Evolutionary conservation across 768 basidiomycete genomes (phyloP).

Genomic region (Kwoniella dejecticola): DNA sequence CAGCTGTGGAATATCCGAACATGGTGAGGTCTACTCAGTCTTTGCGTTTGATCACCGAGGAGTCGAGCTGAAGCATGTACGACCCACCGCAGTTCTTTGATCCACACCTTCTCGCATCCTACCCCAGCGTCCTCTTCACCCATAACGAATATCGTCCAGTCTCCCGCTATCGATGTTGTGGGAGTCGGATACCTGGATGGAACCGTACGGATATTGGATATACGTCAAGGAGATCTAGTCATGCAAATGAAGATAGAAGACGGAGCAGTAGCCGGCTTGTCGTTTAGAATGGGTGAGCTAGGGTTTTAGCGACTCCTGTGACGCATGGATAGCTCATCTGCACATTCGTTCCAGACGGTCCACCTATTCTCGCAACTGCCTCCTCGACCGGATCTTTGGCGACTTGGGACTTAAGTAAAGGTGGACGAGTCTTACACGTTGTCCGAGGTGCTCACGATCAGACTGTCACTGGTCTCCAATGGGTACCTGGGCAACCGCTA

Average conservation of each 20-base stretch:
- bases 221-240: conserved; percentile 83
- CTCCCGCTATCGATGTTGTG: conserved; percentile 92
- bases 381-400: conserved; percentile 86
- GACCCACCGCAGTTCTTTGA: conserved; percentile 65
- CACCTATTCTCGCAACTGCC: conserved; percentile 82
- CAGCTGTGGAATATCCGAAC: conserved; percentile 95
- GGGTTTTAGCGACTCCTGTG: not conserved
- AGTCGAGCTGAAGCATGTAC: not conserved
- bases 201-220: conserved; percentile 82
- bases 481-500: conserved; percentile 90
- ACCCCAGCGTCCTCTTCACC: conserved; percentile 59
- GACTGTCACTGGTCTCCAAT: conserved; percentile 76
- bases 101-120: conserved; percentile 72
- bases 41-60: not conserved
- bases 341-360: conserved; percentile 69
- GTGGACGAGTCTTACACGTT: conserved; percentile 80
- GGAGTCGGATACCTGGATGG: conserved; percentile 90
- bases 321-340: not conserved
- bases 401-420: conserved; percentile 85
- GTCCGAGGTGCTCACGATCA: conserved; percentile 87
- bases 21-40: conserved; percentile 60
- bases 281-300: conserved; percentile 78
- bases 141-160: conserved; percentile 80
- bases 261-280: conserved; percentile 70
- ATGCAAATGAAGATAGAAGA: conserved; percentile 91